phyloP scores from a whole-genome alignment of 2,329 filamentous ascomycete genomes.

The Pleomassaria siparia region DNA sequence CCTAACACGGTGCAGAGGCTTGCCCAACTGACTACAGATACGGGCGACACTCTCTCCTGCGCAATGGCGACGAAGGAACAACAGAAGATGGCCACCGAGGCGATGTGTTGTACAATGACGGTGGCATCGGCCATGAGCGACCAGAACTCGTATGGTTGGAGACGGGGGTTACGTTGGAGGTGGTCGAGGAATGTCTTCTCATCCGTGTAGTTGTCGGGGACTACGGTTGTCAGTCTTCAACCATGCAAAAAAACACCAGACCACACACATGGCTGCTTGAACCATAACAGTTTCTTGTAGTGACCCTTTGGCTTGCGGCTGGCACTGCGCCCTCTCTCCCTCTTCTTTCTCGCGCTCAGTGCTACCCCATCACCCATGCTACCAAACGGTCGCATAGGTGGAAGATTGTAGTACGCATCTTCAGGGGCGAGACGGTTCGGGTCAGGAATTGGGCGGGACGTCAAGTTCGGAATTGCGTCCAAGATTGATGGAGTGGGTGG shows the following conservation, averaged over 20 bases:
- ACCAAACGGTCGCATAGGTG: constrained; percentile 52
- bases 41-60: constrained; percentile 81
- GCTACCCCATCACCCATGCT: constrained; percentile 20
- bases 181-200: constrained; percentile 95
- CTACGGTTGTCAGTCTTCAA: constrained; percentile 46
- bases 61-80: constrained; percentile 92
- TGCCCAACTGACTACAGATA: constrained; percentile 84
- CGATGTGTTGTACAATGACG: constrained; percentile 95
- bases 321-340: constrained; percentile 60
- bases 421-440: constrained; percentile 70
- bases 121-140: constrained; percentile 91
- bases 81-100: constrained; percentile 90
- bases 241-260: neutral
- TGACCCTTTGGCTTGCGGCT: constrained; percentile 70
- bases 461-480: constrained; percentile 4
- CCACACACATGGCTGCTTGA: constrained; percentile 84
- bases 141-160: constrained; percentile 98
- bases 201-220: constrained; percentile 99
- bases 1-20: constrained; percentile 80
- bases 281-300: constrained; percentile 98
- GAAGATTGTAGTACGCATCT: constrained; percentile 74
- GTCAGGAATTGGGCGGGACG: constrained; percentile 15
- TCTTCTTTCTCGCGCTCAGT: constrained; percentile 43
- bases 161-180: constrained; percentile 87
- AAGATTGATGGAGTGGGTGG: constrained; percentile 11